Base-by-base conservation (phyloP, 148 eudicot species). In the Salicornia ramosissima region DNA sequence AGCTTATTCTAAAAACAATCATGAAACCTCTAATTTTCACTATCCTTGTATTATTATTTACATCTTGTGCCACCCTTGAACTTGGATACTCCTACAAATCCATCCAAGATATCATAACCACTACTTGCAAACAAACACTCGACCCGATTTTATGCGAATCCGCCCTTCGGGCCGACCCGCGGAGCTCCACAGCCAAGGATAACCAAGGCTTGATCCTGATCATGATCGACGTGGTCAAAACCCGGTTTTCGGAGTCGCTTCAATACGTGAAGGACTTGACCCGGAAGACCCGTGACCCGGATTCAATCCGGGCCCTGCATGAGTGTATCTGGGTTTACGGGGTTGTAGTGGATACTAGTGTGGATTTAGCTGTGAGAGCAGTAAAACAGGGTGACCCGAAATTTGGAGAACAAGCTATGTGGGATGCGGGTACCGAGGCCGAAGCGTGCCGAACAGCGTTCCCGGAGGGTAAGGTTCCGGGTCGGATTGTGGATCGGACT, bases 341-440 rank as follows among this genome's bases (percentile, higher is more conserved):
- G 36, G 67, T 75, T 0, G 85, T 82, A 67, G 3, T 82, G 10
- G 70, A 69, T 18, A 45, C 42, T 13, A 73, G 69, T 16, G 73
- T 82, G 7, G 59, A 28, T 8, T 42, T 55, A 1, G 85, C 85
- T 8, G 71, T 60, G 1, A 64, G 68, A 12, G 82, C 85, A 0
- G 85, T 82, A 14, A 66, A 63, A 24, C 47, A 63, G 25, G 85
- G 85, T 31, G 64, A 75, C 42, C 85, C 85, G 6, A 82, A 82
- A 30, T 82, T 82, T n/a, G 85, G 82, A 3, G 85, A 79, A 11
- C 53, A 76, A 49, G 85, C 85, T 10, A 82, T 82, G 85, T n/a
- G 62, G 39, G 82, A 79, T 70, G 67, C 85, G 19, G 82, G 80
- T 49, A 79, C 71, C 22, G 82, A 76, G 61, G 82, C 82, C 7